Percentiles rank a stretch among this genome's conserved stretches.
phyloP scores from a whole-genome alignment of 2,329 filamentous ascomycete genomes.

The Botrytis fabae region DNA sequence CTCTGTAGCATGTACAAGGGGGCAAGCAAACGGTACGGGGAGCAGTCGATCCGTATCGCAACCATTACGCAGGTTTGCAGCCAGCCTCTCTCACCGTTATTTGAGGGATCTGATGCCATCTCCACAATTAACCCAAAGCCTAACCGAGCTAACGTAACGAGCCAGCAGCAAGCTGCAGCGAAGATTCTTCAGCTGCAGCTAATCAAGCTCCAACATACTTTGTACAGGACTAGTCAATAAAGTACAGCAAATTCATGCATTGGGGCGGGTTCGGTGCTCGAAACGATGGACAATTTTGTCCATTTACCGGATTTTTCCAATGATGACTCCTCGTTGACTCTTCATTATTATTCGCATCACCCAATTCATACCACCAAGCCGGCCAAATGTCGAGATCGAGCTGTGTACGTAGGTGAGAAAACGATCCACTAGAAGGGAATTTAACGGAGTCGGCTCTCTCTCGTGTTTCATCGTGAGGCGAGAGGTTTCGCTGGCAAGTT shows the following conservation, averaged over 20 bases:
- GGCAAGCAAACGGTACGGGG: constrained; percentile 5
- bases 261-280: neutral
- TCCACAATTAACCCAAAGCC: neutral
- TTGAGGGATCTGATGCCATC: constrained; percentile 1
- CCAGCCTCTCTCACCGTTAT: constrained; percentile 12
- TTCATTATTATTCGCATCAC: neutral
- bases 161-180: constrained; percentile 11
- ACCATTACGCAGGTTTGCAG: neutral
- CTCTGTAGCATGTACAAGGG: neutral
- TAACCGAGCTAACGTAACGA: neutral
- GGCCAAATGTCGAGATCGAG: constrained; percentile 1
- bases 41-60: constrained; percentile 8
- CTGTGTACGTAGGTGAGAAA: neutral
- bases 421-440: neutral
- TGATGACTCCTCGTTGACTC: neutral
- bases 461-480: constrained; percentile 19
- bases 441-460: constrained; percentile 1
- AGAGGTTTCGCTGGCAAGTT: constrained; percentile 18
- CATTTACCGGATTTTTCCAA: neutral
- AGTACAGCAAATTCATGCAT: constrained; percentile 19
- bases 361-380: neutral
- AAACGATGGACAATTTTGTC: neutral
- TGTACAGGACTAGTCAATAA: neutral
- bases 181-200: neutral
- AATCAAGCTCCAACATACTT: neutral